Base-by-base conservation (phyloP, 1,284 basidiomycete species). In the Ceratobasidium sp. region DNA sequence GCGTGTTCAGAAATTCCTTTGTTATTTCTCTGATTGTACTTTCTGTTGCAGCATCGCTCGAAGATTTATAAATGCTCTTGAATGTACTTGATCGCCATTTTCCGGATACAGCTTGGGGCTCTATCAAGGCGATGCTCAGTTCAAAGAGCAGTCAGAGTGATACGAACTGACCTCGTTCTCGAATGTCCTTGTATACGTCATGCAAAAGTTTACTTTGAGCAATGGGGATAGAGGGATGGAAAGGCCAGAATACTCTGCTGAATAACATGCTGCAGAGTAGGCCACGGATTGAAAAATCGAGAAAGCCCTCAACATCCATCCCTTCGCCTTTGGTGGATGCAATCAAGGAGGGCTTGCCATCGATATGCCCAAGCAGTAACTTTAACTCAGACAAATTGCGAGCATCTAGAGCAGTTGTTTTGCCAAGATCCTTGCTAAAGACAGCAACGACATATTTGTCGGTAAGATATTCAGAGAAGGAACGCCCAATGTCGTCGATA, bases 241-340 rank as follows among this genome's bases (percentile, higher is more conserved):
- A 64, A 1, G 52, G 69, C 9, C 19, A 25, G 29, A 70, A 64
- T 21, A 70, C 19, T 19, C 30, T 13, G 1, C 14, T 19, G 11
- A 11, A 30, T 9, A 70, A 41, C 23, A 25, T 14, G 2, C 11
- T 27, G 29, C 52, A 56, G 16, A 70, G 58, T 25, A 70, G n/a
- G 30, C 16, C 14, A 2, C 69, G 59, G 11, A 66, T 39, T 5
- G 36, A 16, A 16, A 52, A 70, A 30, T 70, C 69, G 21, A 70
- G 33, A 39, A 70, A 62, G 52, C 64, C 60, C 41, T 70, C 69
- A 13, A 66, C 23, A 16, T 49, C 33, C 46, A 59, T 59, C 11
- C 44, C 49, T 13, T 6, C 19, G 1, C 59, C 53, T 14, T 44
- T 23, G 2, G 59, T 13, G 2, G 59, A 64, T 13, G 50, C 39